Conservation (phyloP, 441 rosid genomes). For the Populus hybrid region DNA sequence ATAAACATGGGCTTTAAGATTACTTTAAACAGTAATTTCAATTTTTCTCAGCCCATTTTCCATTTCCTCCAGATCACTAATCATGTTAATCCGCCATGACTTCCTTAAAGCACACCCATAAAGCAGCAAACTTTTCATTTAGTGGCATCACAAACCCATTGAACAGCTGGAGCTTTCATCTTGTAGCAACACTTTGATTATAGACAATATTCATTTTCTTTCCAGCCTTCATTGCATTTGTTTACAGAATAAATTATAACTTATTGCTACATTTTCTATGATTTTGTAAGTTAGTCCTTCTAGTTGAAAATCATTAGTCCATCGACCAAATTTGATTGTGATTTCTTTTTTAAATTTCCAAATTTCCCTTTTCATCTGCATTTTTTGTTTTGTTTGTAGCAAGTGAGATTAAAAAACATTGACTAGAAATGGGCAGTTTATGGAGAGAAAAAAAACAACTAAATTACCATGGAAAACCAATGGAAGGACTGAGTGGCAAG, state of each 20-base stretch:
- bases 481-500: background rate
- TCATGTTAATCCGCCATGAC: background rate
- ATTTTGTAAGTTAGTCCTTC: background rate
- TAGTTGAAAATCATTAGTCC: background rate
- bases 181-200: background rate
- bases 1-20: background rate
- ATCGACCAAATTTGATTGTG: background rate
- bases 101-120: constrained; percentile 3
- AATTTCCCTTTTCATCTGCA: background rate
- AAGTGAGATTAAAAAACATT: background rate
- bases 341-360: background rate
- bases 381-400: background rate
- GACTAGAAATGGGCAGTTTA: background rate
- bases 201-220: background rate
- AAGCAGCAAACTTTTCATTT: background rate
- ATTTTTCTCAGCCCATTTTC: background rate
- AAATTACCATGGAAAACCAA: background rate
- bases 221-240: background rate
- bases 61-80: background rate
- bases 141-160: background rate
- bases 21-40: background rate
- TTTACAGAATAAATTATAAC: background rate
- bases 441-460: background rate
- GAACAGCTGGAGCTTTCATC: background rate
- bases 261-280: background rate